Percentiles rank a stretch among this genome's conserved stretches.
These are phyloP conservation scores for Spinacia oleracea DNA, from an alignment of 179 eudicot genomes.

Conservation along the genomic window DNA sequence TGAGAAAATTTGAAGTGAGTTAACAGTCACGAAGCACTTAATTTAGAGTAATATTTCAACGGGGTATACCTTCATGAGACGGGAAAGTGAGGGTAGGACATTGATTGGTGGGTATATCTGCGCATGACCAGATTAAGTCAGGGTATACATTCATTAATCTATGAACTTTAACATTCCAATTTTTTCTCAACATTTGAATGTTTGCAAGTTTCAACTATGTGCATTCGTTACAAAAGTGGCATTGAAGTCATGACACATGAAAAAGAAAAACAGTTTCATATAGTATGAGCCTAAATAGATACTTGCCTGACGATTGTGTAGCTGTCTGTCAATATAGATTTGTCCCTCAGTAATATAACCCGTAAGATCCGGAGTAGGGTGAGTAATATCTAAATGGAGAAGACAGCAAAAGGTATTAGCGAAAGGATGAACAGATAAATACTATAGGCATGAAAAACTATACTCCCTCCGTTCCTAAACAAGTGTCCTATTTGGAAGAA, in stretches of 20 bases:
- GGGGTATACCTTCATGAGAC: slow-evolving; percentile 84
- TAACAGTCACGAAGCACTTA: neutral
- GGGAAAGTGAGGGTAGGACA: slow-evolving; percentile 96
- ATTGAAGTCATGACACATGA: neutral
- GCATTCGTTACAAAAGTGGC: neutral
- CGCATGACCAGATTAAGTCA: slow-evolving; percentile 4
- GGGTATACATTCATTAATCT: neutral
- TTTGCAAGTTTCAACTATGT: neutral
- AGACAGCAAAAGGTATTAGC: slow-evolving; percentile 6
- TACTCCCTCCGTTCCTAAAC: no score
- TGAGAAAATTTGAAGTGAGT: slow-evolving; percentile 2
- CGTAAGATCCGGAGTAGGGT: slow-evolving; percentile 99
- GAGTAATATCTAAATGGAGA: slow-evolving; percentile 79
- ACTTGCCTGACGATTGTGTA: slow-evolving; percentile 88
- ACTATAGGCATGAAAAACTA: neutral
- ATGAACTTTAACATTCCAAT: neutral
- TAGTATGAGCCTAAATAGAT: neutral
- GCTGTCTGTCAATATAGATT: slow-evolving; percentile 96
- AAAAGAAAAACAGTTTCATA: neutral
- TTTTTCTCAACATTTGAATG: neutral
- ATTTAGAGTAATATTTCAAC: neutral
- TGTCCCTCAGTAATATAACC: slow-evolving; percentile 99
- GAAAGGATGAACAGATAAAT: neutral
- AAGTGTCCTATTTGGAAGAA: no score
- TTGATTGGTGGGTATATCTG: slow-evolving; percentile 99